phyloP scores from a whole-genome alignment of 2,329 filamentous ascomycete genomes.

The Monilinia vaccinii-corymbosi region DNA sequence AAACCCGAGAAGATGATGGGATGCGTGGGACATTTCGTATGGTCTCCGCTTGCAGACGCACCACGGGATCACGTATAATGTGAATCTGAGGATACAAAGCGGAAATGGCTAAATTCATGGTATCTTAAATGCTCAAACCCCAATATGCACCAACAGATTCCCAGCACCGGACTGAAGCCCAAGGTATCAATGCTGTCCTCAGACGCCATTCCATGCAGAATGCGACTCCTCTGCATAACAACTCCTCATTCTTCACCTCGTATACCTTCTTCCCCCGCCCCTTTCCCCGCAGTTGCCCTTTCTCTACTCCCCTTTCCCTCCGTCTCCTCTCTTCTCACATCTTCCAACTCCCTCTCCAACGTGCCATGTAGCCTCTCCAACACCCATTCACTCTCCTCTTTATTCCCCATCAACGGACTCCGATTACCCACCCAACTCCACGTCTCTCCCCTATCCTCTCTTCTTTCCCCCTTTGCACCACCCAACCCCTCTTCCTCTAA shows the following conservation, averaged over 20 bases:
- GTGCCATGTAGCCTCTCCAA: slow-evolving; percentile 52
- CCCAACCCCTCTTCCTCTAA: slow-evolving; percentile 14
- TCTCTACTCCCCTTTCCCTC: slow-evolving; percentile 5
- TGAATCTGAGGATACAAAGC: too few relatives aligned
- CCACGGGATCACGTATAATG: too few relatives aligned
- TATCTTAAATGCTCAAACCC: neutral
- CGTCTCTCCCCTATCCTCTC: slow-evolving; percentile 27
- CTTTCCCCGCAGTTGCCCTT: neutral
- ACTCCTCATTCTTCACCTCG: neutral
- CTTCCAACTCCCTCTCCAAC: slow-evolving; percentile 35
- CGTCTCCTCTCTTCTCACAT: slow-evolving; percentile 17
- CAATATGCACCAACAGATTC: neutral
- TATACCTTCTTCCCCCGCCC: too few relatives aligned
- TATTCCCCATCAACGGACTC: slow-evolving; percentile 60
- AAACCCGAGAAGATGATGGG: too few relatives aligned
- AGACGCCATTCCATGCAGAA: neutral
- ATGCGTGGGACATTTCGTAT: too few relatives aligned
- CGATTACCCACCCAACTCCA: slow-evolving; percentile 69
- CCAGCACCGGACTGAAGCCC: neutral
- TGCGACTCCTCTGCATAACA: neutral
- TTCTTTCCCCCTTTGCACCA: slow-evolving; percentile 21
- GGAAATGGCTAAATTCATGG: too few relatives aligned
- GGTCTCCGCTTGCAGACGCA: too few relatives aligned
- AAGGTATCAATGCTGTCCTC: neutral
- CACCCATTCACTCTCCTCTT: slow-evolving; percentile 66